Conservation (phyloP, 139 green algal species). For the Coccomyxa sp. region DNA sequence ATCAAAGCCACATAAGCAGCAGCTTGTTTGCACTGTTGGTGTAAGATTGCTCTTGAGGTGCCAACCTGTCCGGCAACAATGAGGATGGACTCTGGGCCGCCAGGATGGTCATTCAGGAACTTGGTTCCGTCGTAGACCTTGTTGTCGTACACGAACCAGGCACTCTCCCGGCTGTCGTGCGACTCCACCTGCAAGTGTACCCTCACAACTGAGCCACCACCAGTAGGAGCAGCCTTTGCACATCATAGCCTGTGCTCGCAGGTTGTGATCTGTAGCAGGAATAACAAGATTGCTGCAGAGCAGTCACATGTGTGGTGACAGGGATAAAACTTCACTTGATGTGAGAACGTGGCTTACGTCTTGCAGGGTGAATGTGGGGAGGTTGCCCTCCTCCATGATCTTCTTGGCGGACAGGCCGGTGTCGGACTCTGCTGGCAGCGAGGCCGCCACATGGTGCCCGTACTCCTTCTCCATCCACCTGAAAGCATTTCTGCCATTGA, state of each 20-base stretch:
- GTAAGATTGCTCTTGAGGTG: no score
- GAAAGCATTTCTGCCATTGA: conserved; percentile 3
- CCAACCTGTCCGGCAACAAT: conserved; percentile 48
- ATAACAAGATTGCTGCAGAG: no score
- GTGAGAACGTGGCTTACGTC: neutral
- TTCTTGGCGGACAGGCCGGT: conserved; percentile 9
- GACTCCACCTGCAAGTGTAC: conserved; percentile 50
- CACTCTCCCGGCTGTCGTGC: conserved; percentile 57
- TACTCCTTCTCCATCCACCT: conserved; percentile 32
- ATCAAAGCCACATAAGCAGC: no score
- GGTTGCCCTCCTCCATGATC: conserved; percentile 5
- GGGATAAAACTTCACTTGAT: neutral
- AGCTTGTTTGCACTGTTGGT: no score
- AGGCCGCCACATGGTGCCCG: neutral
- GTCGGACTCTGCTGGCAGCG: conserved; percentile 4
- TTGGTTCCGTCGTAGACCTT: conserved; percentile 94
- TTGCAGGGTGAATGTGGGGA: conserved; percentile 16
- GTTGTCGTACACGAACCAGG: conserved; percentile 91
- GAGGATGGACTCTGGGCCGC: conserved; percentile 83
- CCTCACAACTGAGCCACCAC: no score
- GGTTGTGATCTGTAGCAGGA: no score
- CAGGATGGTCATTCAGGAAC: conserved; percentile 91
- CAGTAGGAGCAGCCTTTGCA: no score
- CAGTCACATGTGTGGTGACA: no score
- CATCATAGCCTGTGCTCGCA: no score